Conservation (phyloP, 2,329 filamentous ascomycete genomes). For the Arthrobotrys sphaeroides region DNA sequence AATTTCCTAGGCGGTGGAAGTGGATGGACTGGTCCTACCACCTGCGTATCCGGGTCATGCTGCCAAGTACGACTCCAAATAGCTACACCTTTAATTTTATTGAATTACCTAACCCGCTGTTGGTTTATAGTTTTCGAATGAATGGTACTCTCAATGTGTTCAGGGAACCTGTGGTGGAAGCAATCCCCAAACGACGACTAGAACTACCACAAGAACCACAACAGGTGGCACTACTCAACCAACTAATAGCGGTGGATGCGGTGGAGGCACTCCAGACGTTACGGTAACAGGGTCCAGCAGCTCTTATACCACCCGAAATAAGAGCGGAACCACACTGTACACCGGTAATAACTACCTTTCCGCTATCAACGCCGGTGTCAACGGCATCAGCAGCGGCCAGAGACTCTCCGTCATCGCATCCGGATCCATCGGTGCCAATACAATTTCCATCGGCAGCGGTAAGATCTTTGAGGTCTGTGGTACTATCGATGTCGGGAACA, state of each 20-base stretch:
- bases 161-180: conserved; percentile 10
- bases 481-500: conserved; percentile 65
- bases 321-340: conserved; percentile 65
- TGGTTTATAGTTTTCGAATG: conserved; percentile 60
- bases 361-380: conserved; percentile 68
- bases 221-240: conserved; percentile 1
- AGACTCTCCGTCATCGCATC: conserved; percentile 68
- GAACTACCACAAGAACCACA: conserved; percentile 1
- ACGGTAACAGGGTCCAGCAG: conserved; percentile 64
- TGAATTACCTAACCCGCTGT: no score
- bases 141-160: conserved; percentile 63
- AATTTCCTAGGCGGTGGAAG: not conserved
- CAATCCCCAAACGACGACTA: not conserved
- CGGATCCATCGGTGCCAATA: conserved; percentile 67
- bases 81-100: no score
- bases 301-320: conserved; percentile 63
- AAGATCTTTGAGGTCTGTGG: conserved; percentile 71
- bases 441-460: conserved; percentile 66
- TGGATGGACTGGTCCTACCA: conserved; percentile 60
- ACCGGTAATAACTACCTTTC: conserved; percentile 67
- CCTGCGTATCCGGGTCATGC: conserved; percentile 62
- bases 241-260: not conserved
- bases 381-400: conserved; percentile 66
- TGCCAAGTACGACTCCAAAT: conserved; percentile 57
- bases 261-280: not conserved